These are phyloP conservation scores for Sinapis alba DNA, from an alignment of 441 rosid genomes.

Conservation along the genomic window DNA sequence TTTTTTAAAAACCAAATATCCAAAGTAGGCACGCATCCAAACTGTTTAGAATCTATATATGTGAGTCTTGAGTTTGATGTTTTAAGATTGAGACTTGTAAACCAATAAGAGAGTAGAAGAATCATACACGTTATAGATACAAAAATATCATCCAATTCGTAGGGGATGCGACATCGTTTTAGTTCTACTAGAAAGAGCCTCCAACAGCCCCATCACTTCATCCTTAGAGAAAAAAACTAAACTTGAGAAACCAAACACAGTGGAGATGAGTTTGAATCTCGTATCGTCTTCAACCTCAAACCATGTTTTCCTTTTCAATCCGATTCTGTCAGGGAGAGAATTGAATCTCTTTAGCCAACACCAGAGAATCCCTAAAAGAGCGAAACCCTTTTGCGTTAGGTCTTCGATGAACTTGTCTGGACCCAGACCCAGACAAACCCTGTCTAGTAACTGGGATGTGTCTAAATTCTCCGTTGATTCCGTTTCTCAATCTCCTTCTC, in stretches of 20 bases:
- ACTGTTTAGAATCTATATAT: neutral
- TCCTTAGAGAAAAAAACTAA: neutral
- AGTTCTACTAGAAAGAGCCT: neutral
- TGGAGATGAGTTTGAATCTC: conserved; percentile 41
- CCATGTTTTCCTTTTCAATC: conserved; percentile 9
- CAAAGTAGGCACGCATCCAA: neutral
- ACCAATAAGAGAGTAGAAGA: conserved; percentile 4
- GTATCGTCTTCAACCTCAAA: conserved; percentile 36
- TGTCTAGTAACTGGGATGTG: conserved; percentile 76
- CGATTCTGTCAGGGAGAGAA: neutral
- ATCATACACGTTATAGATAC: conserved; percentile 10
- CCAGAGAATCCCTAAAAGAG: conserved; percentile 30
- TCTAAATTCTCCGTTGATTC: conserved; percentile 41
- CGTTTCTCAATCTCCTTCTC: conserved; percentile 50
- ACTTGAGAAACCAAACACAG: neutral
- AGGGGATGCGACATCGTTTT: neutral
- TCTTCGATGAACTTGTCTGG: conserved; percentile 43
- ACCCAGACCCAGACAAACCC: conserved; percentile 41
- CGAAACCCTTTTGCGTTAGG: conserved; percentile 44
- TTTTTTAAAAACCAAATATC: neutral
- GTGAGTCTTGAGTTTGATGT: conserved; percentile 9
- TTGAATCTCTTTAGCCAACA: neutral
- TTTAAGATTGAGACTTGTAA: neutral
- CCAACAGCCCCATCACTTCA: conserved; percentile 33
- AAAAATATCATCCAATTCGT: neutral